Percentiles rank a stretch among this genome's conserved stretches.
These are phyloP conservation scores for Metarhizium rileyi DNA, from an alignment of 2,329 filamentous ascomycete species.

Conservation along the genomic window DNA sequence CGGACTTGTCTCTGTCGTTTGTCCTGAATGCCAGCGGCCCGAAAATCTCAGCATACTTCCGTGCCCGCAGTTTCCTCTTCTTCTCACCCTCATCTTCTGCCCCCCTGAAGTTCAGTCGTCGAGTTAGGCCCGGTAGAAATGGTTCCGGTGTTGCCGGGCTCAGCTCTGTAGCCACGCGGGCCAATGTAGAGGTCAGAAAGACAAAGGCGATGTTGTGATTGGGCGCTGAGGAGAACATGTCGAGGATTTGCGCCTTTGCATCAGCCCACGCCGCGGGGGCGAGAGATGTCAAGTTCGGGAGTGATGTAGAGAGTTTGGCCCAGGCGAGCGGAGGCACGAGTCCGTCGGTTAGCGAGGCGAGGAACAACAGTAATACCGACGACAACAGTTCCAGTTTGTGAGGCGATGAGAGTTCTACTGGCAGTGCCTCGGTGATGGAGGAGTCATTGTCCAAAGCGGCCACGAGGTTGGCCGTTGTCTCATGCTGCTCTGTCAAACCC, in stretches of 20 bases:
- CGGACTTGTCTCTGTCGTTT: slow-evolving; percentile 44
- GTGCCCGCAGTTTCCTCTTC: slow-evolving; percentile 49
- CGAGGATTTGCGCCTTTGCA: slow-evolving; percentile 50
- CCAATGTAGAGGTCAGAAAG: slow-evolving; percentile 70
- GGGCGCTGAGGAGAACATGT: slow-evolving; percentile 60
- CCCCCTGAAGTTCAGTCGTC: slow-evolving; percentile 37
- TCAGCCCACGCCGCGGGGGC: slow-evolving; percentile 24
- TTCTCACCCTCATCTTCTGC: slow-evolving; percentile 18
- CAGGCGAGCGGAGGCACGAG: slow-evolving; percentile 64
- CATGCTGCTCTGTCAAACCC: slow-evolving; percentile 13
- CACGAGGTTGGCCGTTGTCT: slow-evolving; percentile 31
- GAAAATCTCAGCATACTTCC: slow-evolving; percentile 55
- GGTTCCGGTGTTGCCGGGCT: slow-evolving; percentile 26
- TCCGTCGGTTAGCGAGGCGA: slow-evolving; percentile 67
- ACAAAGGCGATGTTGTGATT: slow-evolving; percentile 85
- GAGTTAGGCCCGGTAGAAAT: slow-evolving; percentile 23
- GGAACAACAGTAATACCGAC: slow-evolving; percentile 63
- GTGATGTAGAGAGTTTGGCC: slow-evolving; percentile 52
- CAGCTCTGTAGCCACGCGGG: slow-evolving; percentile 40
- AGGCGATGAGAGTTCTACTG: slow-evolving; percentile 50
- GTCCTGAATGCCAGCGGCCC: slow-evolving; percentile 50
- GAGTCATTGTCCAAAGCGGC: slow-evolving; percentile 66
- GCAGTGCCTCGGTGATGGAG: slow-evolving; percentile 51
- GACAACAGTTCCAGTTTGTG: slow-evolving; percentile 67
- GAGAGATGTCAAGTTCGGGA: slow-evolving; percentile 30